phyloP scores from a whole-genome alignment of 192 early-diverging fungal species.

The Coemansia sp. region DNA sequence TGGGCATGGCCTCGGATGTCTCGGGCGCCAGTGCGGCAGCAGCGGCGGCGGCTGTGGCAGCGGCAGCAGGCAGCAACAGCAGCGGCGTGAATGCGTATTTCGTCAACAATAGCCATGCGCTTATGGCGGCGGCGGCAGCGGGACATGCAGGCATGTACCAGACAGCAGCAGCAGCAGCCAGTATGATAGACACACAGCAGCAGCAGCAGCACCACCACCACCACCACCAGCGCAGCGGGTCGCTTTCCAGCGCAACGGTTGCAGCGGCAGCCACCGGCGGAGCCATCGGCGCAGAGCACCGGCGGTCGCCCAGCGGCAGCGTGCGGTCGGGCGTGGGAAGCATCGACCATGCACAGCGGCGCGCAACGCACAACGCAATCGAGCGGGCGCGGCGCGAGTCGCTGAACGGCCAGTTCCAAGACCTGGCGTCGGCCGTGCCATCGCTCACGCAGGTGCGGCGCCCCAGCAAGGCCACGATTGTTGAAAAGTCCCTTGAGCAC shows the following conservation, averaged over 20 bases:
- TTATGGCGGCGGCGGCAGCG: slow-evolving; percentile 16
- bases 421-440: slow-evolving; percentile 77
- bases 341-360: slow-evolving; percentile 59
- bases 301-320: slow-evolving; percentile 45
- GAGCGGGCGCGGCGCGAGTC: slow-evolving; percentile 79
- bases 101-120: slow-evolving; percentile 7
- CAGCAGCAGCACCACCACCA: slow-evolving; percentile 4
- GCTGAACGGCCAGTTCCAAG: slow-evolving; percentile 78
- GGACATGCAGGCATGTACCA: slow-evolving; percentile 31
- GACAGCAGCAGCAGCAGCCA: too few species aligned
- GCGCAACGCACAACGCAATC: slow-evolving; percentile 78
- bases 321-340: slow-evolving; percentile 2
- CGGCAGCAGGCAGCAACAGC: slow-evolving; percentile 4
- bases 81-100: slow-evolving; percentile 22
- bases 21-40: slow-evolving; percentile 11
- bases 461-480: slow-evolving; percentile 80
- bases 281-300: slow-evolving; percentile 28
- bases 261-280: slow-evolving; percentile 34
- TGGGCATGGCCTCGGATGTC: neutral
- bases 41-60: slow-evolving; percentile 3
- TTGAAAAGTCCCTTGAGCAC: slow-evolving; percentile 75
- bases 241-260: slow-evolving; percentile 10
- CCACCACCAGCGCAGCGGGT: neutral
- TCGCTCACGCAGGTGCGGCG: slow-evolving; percentile 69
- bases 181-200: slow-evolving; percentile 6